Base-by-base conservation (phyloP, 306 rosid genomes). In the Spatholobus suberectus region DNA sequence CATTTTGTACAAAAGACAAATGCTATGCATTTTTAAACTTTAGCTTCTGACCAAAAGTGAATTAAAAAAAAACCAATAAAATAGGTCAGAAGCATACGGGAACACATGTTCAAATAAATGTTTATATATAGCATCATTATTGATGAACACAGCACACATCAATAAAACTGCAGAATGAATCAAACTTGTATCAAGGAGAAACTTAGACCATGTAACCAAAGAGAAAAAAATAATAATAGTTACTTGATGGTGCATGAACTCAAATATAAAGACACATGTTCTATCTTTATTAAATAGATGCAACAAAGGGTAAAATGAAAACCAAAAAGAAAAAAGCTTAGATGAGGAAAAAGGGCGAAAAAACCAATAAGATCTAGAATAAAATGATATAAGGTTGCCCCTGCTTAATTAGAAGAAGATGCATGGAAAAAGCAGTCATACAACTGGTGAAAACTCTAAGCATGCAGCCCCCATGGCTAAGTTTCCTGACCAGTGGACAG, bases 61-160 rank as follows among this genome's bases (percentile, higher is more conserved):
- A n/a, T n/a, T n/a, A n/a, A n/a, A n/a, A n/a, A n/a, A 61, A 76
- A 66, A 76, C 27, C 78, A 82, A 82, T 29, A 57, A 70, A 80
- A 71, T 32, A 57, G 29, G 32, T n/a, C 55, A 55, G n/a, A 21
- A 26, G 77, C 10, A 46, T 26, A 44, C 15, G 13, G 12, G 27
- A 26, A 23, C 8, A 17, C 38, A 34, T 17, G 46, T 35, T 34
- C 47, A 37, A 65, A 17, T 65, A 35, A 65, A 44, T 44, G 4
- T 68, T 40, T 23, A 38, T 12, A 40, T 20, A 38, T 34, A 49
- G 26, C 58, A 52, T 15, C 68, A 52, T 21, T 37, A 17, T 41
- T 14, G 38, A 78, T 34, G 67, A 74, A 32, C 6, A 26, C 5
- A 14, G 13, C 23, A 32, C n/a, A 63, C 73, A 63, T 2, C 24